These are phyloP conservation scores for Malus fusca DNA, from an alignment of 306 rosid genomes.

Conservation along the genomic window DNA sequence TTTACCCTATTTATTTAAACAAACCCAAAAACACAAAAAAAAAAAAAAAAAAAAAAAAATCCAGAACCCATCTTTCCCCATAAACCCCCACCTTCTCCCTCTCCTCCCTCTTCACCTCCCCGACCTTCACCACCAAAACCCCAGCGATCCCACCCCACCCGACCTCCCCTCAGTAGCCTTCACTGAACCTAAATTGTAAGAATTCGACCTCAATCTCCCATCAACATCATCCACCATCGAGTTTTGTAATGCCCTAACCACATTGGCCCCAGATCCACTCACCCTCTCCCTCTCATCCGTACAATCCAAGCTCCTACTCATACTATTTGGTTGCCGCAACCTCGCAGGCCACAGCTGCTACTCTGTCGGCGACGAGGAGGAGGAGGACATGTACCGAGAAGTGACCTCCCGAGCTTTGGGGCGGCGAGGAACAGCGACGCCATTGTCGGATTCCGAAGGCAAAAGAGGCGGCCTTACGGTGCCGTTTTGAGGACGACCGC, in stretches of 20 bases:
- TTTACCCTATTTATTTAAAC: no score
- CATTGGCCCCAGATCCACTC: constrained; percentile 39
- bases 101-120: no score
- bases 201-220: constrained; percentile 21
- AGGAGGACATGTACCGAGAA: constrained; percentile 68
- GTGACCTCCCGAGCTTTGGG: constrained; percentile 62
- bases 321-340: constrained; percentile 37
- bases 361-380: constrained; percentile 45
- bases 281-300: constrained; percentile 32
- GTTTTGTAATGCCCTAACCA: constrained; percentile 54
- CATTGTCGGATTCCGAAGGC: constrained; percentile 84
- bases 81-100: no score
- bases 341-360: constrained; percentile 69
- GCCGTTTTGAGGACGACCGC: constrained; percentile 27
- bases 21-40: no score
- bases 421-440: constrained; percentile 37
- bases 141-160: no score
- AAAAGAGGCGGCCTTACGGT: constrained; percentile 53
- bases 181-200: constrained; percentile 8
- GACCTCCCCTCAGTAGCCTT: constrained; percentile 14
- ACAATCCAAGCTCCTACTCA: constrained; percentile 51
- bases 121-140: no score
- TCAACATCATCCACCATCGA: constrained; percentile 37
- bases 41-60: no score
- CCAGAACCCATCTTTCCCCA: no score